Conservation (phyloP, 352 stramenopile species). For the Pythium coloratum region DNA sequence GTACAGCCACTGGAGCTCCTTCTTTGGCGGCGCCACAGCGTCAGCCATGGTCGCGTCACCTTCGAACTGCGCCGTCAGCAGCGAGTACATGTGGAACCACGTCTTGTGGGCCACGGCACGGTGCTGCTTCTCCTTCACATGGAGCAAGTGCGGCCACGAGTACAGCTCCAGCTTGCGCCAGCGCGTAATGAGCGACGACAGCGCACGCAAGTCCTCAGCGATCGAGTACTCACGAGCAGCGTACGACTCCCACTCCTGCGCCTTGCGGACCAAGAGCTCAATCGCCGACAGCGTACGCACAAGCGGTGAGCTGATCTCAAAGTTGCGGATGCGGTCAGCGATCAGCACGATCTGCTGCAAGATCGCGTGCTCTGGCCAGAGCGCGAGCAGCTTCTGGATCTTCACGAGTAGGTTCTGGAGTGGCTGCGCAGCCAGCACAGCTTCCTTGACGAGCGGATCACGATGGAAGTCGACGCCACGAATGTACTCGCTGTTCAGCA, state of each 20-base stretch:
- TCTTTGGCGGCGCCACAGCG: conserved; percentile 14
- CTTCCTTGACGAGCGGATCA: conserved; percentile 93
- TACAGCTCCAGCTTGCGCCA: conserved; percentile 99
- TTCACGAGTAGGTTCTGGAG: conserved; percentile 90
- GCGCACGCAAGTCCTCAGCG: conserved; percentile 83
- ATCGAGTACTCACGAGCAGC: conserved; percentile 92
- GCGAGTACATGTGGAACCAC: conserved; percentile 88
- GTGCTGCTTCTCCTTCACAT: conserved; percentile 85
- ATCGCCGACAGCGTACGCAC: conserved; percentile 94
- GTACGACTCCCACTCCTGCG: conserved; percentile 99
- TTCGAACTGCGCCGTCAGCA: conserved; percentile 77
- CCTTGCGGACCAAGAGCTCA: conserved; percentile 95
- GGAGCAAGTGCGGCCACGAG: conserved; percentile 95
- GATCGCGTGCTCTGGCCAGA: conserved; percentile 97
- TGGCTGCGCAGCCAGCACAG: conserved; percentile 84
- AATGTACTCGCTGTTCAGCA: conserved; percentile 77
- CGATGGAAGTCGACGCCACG: conserved; percentile 92
- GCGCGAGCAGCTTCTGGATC: conserved; percentile 87
- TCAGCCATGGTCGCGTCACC: conserved; percentile 34
- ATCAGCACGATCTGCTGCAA: conserved; percentile 95
- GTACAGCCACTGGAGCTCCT: conserved; percentile 54
- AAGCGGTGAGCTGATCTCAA: conserved; percentile 82
- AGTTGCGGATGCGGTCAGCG: conserved; percentile 83
- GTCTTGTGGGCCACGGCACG: conserved; percentile 75
- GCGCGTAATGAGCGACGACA: conserved; percentile 94